These are phyloP conservation scores for Huntiella abstrusa DNA, from an alignment of 2,329 filamentous ascomycete genomes.

Conservation along the genomic window DNA sequence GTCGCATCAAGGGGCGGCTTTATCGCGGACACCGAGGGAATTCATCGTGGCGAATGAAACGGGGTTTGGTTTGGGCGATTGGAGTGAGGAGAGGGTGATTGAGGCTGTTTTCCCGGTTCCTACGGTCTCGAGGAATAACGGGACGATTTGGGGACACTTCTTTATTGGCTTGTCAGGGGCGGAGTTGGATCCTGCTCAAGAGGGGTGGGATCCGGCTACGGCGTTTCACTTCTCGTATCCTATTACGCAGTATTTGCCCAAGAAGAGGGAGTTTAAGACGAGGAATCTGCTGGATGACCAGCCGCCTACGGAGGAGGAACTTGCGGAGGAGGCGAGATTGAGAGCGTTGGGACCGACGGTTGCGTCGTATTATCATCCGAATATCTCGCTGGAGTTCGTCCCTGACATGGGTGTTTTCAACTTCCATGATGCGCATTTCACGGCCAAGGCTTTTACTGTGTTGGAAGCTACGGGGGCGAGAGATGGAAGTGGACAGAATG, in stretches of 20 bases:
- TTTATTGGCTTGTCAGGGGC: constrained; percentile 64
- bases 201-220: constrained; percentile 51
- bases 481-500: constrained; percentile 68
- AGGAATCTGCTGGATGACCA: constrained; percentile 59
- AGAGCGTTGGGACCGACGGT: constrained; percentile 44
- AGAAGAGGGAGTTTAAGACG: constrained; percentile 78
- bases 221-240: constrained; percentile 75
- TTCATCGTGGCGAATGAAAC: constrained; percentile 63
- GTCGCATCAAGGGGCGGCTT: constrained; percentile 46
- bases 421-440: constrained; percentile 49
- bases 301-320: constrained; percentile 21
- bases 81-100: constrained; percentile 56
- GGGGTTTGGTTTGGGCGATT: constrained; percentile 61
- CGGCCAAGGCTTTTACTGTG: constrained; percentile 56
- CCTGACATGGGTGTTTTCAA: constrained; percentile 56
- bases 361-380: constrained; percentile 83
- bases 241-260: constrained; percentile 73
- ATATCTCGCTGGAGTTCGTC: constrained; percentile 75
- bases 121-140: constrained; percentile 67
- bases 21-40: constrained; percentile 46
- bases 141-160: constrained; percentile 88
- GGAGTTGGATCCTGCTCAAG: constrained; percentile 53
- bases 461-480: constrained; percentile 66
- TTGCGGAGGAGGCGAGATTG: constrained; percentile 33
- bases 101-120: constrained; percentile 66